Conservation (phyloP, 139 green algal species). For the Auxenochlorella pyrenoidosa region DNA sequence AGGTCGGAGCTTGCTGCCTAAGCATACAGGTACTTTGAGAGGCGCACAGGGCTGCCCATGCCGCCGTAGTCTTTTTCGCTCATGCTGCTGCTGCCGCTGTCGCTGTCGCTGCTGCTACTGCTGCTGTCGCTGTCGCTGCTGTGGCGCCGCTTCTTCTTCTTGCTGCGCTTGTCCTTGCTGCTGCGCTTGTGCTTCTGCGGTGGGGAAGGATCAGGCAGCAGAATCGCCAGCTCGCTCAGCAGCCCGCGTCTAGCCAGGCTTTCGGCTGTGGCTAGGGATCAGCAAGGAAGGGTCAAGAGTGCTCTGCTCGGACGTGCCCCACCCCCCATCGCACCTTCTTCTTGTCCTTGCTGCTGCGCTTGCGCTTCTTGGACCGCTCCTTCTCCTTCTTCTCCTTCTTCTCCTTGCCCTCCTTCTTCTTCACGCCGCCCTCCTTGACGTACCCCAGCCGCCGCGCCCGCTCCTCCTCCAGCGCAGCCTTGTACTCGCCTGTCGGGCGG, state of each 20-base stretch:
- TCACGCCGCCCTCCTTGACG: constrained; percentile 12
- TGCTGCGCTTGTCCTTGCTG: constrained; percentile 35
- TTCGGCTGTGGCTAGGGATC: too few relatives aligned
- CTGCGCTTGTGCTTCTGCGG: constrained; percentile 37
- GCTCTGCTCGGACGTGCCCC: too few relatives aligned
- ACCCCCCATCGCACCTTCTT: constrained; percentile 22
- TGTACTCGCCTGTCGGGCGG: constrained; percentile 41
- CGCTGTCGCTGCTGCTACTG: constrained; percentile 5
- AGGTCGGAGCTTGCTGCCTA: neutral
- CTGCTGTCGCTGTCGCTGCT: constrained; percentile 38
- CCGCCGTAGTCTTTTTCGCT: constrained; percentile 23
- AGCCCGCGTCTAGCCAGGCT: too few relatives aligned
- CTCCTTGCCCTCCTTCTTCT: constrained; percentile 32
- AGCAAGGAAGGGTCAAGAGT: too few relatives aligned
- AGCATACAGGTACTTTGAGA: neutral
- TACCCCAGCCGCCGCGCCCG: constrained; percentile 38
- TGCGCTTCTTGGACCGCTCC: constrained; percentile 30
- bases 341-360: constrained; percentile 28
- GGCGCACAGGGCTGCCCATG: constrained; percentile 23
- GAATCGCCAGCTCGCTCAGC: neutral
- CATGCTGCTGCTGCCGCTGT: neutral
- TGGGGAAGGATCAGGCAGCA: neutral
- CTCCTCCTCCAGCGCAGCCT: constrained; percentile 33
- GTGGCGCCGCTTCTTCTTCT: constrained; percentile 46
- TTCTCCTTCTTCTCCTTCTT: constrained; percentile 31